Evolutionary conservation across 371 early-diverging fungal genomes (phyloP), one percentile per base, ranked within the genome.

Genomic region (Haplosporangium sp.): DNA sequence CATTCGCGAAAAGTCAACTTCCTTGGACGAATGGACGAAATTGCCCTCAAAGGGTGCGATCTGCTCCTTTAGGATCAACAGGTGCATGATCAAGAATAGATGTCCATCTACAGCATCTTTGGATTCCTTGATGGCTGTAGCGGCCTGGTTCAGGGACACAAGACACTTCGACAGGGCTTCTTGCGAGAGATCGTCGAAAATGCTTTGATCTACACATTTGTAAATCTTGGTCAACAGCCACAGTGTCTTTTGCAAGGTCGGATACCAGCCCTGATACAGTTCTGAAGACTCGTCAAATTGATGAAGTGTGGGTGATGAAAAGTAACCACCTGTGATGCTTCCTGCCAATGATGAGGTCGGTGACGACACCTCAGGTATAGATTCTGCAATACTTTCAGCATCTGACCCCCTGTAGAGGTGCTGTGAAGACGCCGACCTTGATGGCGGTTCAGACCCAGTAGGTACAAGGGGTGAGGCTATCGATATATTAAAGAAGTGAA

Each of bases 121-220:
- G 36, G 65, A 60, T 4, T 70, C 65, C n/a, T 77, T 69, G 42
- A 69, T 73, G 12, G 48, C 64, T 6, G 61, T 43, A 14, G 73
- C 57, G 18, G 61, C 63, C 38, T 76, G 56, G 55, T 67, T 79
- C 13, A 95, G 74, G 1, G 91, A 88, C 40, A 84, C 76, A 10
- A 86, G 84, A 66, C 95, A 95, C 20, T 90, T 73, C 20, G 90
- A 87, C 12, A 95, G 90, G 7, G 90, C 94, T 60, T 95, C 95
- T 65, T 95, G 93, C 5, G 95, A 91, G 16, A 95, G 70, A 76
- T 94, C 95, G 59, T 94, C 93, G 74, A 95, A 95, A 5, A 93
- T 90, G 13, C 88, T 59, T 9, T 85, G 84, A 84, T 92, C 90
- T 11, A 95, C 89, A 56, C 88, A 87, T 38, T 86, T 87, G 67